These are phyloP conservation scores for Penicillium simplicissimum DNA, from an alignment of 495 filamentous ascomycete genomes.

Conservation along the genomic window DNA sequence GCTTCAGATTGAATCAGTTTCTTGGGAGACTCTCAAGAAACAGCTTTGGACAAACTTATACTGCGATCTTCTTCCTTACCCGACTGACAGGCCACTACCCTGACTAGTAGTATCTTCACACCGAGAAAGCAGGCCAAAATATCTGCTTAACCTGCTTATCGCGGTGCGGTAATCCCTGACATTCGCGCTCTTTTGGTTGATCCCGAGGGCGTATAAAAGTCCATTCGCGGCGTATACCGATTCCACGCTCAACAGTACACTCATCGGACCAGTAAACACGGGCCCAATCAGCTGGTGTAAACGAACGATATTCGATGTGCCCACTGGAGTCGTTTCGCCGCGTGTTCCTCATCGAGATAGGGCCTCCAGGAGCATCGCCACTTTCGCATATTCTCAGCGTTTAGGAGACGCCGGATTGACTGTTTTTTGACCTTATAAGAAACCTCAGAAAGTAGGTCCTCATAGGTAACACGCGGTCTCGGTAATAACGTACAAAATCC, in stretches of 20 bases:
- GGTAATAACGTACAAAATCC: constrained; percentile 8
- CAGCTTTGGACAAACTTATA: no score
- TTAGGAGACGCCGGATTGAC: constrained; percentile 10
- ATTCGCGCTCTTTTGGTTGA: neutral
- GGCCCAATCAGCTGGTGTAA: neutral
- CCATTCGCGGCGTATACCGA: neutral
- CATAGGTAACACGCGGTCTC: constrained; percentile 5
- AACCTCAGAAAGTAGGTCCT: constrained; percentile 15
- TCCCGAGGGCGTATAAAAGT: constrained; percentile 5
- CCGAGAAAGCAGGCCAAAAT: constrained; percentile 10
- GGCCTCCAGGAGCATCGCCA: constrained; percentile 1
- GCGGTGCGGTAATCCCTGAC: neutral
- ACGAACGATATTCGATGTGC: neutral
- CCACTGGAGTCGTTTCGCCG: constrained; percentile 1
- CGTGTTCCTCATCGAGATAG: neutral
- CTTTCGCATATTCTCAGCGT: constrained; percentile 7
- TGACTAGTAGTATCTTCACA: no score
- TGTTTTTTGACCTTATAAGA: constrained; percentile 12
- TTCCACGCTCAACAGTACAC: neutral
- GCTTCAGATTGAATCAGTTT: no score
- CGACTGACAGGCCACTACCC: no score
- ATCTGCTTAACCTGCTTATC: constrained; percentile 3
- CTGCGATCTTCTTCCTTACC: no score
- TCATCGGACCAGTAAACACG: neutral
- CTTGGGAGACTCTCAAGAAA: no score